These are phyloP conservation scores for Dryas drummondii DNA, from an alignment of 306 rosid genomes.

Conservation along the genomic window DNA sequence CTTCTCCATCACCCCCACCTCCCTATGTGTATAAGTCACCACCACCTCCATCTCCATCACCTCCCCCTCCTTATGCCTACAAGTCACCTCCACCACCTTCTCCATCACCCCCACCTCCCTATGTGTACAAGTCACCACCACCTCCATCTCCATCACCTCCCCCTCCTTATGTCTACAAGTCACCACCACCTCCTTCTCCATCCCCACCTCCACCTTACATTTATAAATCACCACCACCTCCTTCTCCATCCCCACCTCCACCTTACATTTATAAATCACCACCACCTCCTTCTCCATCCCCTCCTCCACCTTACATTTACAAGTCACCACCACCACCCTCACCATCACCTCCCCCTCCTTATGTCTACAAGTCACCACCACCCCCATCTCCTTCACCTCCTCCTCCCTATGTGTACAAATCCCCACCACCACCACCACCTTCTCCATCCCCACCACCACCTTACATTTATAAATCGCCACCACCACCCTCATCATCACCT, in stretches of 20 bases:
- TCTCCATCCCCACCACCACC: constrained; percentile 6
- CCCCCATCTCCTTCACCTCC: not conserved
- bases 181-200: not conserved
- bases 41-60: not conserved
- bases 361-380: constrained; percentile 6
- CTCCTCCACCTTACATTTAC: not conserved
- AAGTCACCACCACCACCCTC: constrained; percentile 5
- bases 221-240: not conserved
- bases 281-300: not conserved
- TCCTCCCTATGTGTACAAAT: not conserved
- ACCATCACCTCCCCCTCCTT: not conserved
- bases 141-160: fast-evolving
- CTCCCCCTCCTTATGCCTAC: not conserved
- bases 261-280: not conserved
- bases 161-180: not conserved
- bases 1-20: not conserved
- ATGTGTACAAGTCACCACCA: not conserved
- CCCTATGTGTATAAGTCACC: not conserved
- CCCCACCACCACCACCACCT: constrained; percentile 11
- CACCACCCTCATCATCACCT: not conserved
- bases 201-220: not conserved
- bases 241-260: not conserved
- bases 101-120: not conserved
- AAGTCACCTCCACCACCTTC: constrained; percentile 3
- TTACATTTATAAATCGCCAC: not conserved